These are phyloP conservation scores for Astrothelium macrocarpum DNA, from an alignment of 495 filamentous ascomycete genomes.

Conservation along the genomic window DNA sequence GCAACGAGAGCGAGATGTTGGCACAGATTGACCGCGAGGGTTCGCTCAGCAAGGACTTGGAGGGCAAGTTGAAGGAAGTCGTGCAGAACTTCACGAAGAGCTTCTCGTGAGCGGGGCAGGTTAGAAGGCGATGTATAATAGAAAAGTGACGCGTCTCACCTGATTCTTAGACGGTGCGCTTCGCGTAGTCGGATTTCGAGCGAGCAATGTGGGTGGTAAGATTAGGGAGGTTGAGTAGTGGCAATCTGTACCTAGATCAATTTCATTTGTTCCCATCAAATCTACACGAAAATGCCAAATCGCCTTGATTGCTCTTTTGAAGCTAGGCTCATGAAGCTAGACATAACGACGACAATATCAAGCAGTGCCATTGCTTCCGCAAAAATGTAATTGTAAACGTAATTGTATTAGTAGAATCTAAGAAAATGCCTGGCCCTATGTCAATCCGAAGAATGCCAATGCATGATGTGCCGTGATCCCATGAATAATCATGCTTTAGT, in stretches of 20 bases:
- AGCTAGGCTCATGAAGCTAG: too few relatives aligned
- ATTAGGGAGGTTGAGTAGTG: background rate
- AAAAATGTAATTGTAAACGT: too few relatives aligned
- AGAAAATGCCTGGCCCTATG: background rate
- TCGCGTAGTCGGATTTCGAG: background rate
- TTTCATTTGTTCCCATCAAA: background rate
- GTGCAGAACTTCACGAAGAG: conserved; percentile 82
- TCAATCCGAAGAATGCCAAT: background rate
- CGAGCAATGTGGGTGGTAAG: background rate
- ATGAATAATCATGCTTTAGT: background rate
- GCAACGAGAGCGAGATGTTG: conserved; percentile 74
- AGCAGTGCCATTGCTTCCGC: too few relatives aligned
- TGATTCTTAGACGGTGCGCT: background rate
- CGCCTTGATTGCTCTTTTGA: background rate
- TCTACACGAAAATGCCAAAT: background rate
- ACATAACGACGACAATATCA: too few relatives aligned
- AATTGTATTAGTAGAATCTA: background rate
- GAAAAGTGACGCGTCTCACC: background rate
- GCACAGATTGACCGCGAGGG: conserved; percentile 92
- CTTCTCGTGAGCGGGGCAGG: conserved; percentile 43
- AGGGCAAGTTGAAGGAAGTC: conserved; percentile 75
- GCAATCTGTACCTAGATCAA: conserved; percentile 4
- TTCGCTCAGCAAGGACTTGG: conserved; percentile 87
- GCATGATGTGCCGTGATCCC: background rate
- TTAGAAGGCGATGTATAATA: background rate